Percentiles rank a stretch among this genome's conserved stretches.
Evolutionary conservation across 768 basidiomycete genomes (phyloP).

Genomic region (Psilocybe tampanensis): DNA sequence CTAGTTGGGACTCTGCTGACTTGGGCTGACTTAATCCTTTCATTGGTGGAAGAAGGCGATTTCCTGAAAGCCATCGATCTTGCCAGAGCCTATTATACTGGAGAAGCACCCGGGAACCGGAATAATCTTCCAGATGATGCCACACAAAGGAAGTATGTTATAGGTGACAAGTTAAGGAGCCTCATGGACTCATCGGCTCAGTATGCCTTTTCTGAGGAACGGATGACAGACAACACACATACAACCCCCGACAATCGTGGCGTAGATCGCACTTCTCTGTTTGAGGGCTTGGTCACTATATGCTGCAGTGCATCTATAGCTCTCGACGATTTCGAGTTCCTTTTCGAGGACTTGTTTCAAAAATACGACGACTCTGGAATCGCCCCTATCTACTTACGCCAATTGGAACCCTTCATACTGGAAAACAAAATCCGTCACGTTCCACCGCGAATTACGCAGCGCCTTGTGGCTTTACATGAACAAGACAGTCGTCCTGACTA

Average conservation of each 20-base stretch:
- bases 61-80: slow-evolving; percentile 91
- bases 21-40: slow-evolving; percentile 93
- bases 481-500: slow-evolving; percentile 68
- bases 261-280: slow-evolving; percentile 88
- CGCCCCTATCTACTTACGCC: slow-evolving; percentile 76
- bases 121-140: slow-evolving; percentile 80
- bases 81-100: slow-evolving; percentile 78
- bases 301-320: slow-evolving; percentile 82
- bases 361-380: slow-evolving; percentile 86
- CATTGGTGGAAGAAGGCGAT: slow-evolving; percentile 81
- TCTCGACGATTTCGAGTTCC: slow-evolving; percentile 78
- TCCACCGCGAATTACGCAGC: slow-evolving; percentile 88
- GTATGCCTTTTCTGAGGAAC: slow-evolving; percentile 94
- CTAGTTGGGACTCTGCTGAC: slow-evolving; percentile 85
- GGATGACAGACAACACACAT: slow-evolving; percentile 90
- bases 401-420: slow-evolving; percentile 83
- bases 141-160: slow-evolving; percentile 56
- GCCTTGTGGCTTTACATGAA: slow-evolving; percentile 78
- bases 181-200: slow-evolving; percentile 86
- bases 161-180: slow-evolving; percentile 77
- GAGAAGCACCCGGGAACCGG: slow-evolving; percentile 80
- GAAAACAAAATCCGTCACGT: slow-evolving; percentile 70
- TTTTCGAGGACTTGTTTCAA: slow-evolving; percentile 94
- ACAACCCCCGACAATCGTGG: slow-evolving; percentile 80
- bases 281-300: slow-evolving; percentile 82